A percentile compares a stretch with the other conserved stretches of the same genome.
Evolutionary conservation across 2,329 filamentous ascomycete genomes (phyloP).

Genomic region (Mariannaea sp.): DNA sequence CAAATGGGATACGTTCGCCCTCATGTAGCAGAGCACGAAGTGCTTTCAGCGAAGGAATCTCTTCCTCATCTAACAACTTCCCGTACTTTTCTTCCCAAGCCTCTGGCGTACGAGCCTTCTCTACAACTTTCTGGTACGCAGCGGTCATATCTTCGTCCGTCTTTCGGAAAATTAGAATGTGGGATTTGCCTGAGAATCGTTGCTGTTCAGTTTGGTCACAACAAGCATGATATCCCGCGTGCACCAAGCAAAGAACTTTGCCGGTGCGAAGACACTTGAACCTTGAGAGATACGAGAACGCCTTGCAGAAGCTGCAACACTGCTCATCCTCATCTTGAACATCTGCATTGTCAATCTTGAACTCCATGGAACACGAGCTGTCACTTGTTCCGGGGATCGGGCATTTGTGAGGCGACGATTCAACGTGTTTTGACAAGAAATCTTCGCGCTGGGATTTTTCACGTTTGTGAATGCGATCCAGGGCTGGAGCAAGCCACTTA

Average conservation of each 20-base stretch:
- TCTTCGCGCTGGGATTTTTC: slow-evolving; percentile 71
- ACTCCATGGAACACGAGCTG: slow-evolving; percentile 61
- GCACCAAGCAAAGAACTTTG: slow-evolving; percentile 80
- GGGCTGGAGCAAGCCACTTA: slow-evolving; percentile 90
- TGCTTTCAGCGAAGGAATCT: slow-evolving; percentile 82
- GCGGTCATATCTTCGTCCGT: slow-evolving; percentile 70
- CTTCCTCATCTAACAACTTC: slow-evolving; percentile 79
- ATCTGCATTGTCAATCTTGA: slow-evolving; percentile 72
- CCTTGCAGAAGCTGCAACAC: slow-evolving; percentile 92
- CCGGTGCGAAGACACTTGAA: slow-evolving; percentile 83
- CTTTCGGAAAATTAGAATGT: slow-evolving; percentile 78
- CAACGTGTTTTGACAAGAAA: slow-evolving; percentile 70
- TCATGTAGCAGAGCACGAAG: slow-evolving; percentile 85
- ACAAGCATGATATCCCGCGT: slow-evolving; percentile 81
- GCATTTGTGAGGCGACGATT: slow-evolving; percentile 59
- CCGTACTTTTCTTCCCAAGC: slow-evolving; percentile 90
- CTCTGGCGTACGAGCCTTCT: slow-evolving; percentile 86
- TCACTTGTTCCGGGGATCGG: slow-evolving; percentile 48
- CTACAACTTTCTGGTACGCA: slow-evolving; percentile 75
- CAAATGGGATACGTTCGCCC: slow-evolving; percentile 94
- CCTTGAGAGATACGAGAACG: slow-evolving; percentile 87
- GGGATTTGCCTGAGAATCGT: slow-evolving; percentile 70
- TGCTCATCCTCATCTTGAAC: slow-evolving; percentile 91
- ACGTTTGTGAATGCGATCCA: slow-evolving; percentile 76
- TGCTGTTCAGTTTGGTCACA: slow-evolving; percentile 71